phyloP scores from a whole-genome alignment of 768 basidiomycete species.

The Trametes coccinea region DNA sequence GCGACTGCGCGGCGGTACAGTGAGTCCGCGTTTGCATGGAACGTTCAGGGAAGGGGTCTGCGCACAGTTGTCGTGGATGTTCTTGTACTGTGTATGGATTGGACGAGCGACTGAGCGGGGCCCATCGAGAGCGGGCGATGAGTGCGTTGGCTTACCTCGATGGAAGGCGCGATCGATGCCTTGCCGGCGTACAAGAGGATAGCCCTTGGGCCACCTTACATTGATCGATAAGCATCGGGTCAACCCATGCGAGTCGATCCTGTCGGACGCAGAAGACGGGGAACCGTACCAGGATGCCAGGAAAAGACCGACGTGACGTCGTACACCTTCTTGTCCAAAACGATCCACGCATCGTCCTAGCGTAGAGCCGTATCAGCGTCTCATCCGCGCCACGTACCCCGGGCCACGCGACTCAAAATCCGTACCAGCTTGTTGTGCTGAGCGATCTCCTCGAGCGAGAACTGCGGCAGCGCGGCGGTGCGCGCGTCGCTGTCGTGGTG shows the following conservation, averaged over 20 bases:
- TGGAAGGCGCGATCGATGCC: slow-evolving; percentile 25
- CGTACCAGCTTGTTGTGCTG: slow-evolving; percentile 41
- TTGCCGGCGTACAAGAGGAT: slow-evolving; percentile 27
- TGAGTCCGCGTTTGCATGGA: neutral
- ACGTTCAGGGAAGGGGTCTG: no score
- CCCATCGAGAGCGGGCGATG: neutral
- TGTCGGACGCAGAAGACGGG: no score
- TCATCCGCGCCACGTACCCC: no score
- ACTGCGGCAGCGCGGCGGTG: slow-evolving; percentile 5
- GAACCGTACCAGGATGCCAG: slow-evolving; percentile 25
- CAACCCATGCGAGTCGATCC: no score
- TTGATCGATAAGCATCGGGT: no score
- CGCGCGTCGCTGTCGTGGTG: neutral
- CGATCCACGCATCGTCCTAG: slow-evolving; percentile 49
- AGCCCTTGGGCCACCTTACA: slow-evolving; percentile 15
- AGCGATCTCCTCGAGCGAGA: slow-evolving; percentile 42
- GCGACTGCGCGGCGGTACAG: slow-evolving; percentile 8
- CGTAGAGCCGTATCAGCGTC: neutral
- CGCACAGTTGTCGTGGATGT: slow-evolving; percentile 27
- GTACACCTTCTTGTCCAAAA: slow-evolving; percentile 44
- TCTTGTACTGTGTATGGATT: slow-evolving; percentile 20
- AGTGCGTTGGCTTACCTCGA: slow-evolving; percentile 14
- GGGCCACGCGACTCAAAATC: neutral
- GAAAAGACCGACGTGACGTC: slow-evolving; percentile 29
- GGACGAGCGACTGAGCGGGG: neutral